phyloP scores from a whole-genome alignment of 2,329 filamentous ascomycete species.

The Zasmidium cellare region DNA sequence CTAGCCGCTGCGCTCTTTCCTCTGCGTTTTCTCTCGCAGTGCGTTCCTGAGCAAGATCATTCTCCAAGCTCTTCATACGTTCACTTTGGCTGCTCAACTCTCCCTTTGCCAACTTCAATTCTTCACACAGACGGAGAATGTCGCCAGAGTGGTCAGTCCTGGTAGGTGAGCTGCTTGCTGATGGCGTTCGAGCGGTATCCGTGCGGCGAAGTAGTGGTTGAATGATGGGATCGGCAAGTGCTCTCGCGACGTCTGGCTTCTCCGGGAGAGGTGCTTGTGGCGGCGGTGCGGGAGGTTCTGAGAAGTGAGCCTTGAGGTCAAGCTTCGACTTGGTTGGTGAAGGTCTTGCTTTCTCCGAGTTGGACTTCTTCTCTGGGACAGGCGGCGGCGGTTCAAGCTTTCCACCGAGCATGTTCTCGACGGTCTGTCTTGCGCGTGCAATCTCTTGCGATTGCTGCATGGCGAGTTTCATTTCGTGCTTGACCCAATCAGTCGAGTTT shows the following conservation, averaged over 20 bases:
- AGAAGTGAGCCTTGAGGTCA: slow-evolving; percentile 82
- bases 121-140: slow-evolving; percentile 81
- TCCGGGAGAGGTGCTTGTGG: slow-evolving; percentile 91
- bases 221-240: slow-evolving; percentile 46
- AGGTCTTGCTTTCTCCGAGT: slow-evolving; percentile 45
- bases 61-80: slow-evolving; percentile 78
- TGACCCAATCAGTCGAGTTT: slow-evolving; percentile 25
- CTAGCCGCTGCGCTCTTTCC: slow-evolving; percentile 71
- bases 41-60: slow-evolving; percentile 74
- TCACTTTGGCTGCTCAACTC: slow-evolving; percentile 82
- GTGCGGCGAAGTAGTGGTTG: slow-evolving; percentile 69
- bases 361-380: slow-evolving; percentile 49
- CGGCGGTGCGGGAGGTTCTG: slow-evolving; percentile 88
- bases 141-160: slow-evolving; percentile 66
- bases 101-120: slow-evolving; percentile 77
- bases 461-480: slow-evolving; percentile 90
- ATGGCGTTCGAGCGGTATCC: slow-evolving; percentile 69
- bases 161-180: slow-evolving; percentile 58
- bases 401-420: slow-evolving; percentile 73
- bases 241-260: slow-evolving; percentile 72
- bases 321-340: slow-evolving; percentile 61
- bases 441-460: slow-evolving; percentile 86
- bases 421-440: slow-evolving; percentile 75
- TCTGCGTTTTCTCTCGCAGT: slow-evolving; percentile 82
- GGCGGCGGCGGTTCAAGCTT: slow-evolving; percentile 48